Conservation (phyloP, 2,329 filamentous ascomycete species). For the Penicillium brevicompactum region DNA sequence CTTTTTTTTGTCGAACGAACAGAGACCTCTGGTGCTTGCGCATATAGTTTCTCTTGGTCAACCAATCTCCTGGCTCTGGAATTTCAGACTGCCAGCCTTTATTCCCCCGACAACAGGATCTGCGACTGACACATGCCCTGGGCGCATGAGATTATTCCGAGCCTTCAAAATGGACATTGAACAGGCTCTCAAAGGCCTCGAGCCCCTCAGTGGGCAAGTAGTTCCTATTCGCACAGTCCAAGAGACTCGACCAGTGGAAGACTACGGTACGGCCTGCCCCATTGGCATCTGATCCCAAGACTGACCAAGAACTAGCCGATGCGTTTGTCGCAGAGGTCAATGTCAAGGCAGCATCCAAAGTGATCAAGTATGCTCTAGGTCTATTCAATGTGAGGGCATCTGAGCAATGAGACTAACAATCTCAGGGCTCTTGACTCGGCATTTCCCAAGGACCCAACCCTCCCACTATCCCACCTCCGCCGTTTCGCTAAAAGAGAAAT, state of each 20-base stretch:
- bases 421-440: slow-evolving; percentile 41
- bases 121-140: neutral
- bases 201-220: slow-evolving; percentile 38
- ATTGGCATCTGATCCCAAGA: neutral
- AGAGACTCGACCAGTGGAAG: slow-evolving; percentile 43
- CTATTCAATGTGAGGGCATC: neutral
- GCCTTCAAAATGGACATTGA: slow-evolving; percentile 24
- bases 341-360: slow-evolving; percentile 46
- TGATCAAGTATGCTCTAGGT: slow-evolving; percentile 40
- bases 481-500: slow-evolving; percentile 43
- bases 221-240: slow-evolving; percentile 47
- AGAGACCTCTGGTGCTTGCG: neutral
- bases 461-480: slow-evolving; percentile 41
- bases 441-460: slow-evolving; percentile 37
- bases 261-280: slow-evolving; percentile 38
- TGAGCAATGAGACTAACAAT: neutral
- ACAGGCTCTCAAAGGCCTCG: slow-evolving; percentile 26
- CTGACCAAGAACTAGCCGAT: slow-evolving; percentile 35
- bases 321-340: slow-evolving; percentile 49
- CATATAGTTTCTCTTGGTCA: neutral
- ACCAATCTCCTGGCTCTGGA: no score
- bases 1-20: neutral
- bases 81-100: no score
- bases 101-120: no score
- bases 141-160: neutral